phyloP scores from a whole-genome alignment of 2,329 filamentous ascomycete species.

The Xylariales sp. region DNA sequence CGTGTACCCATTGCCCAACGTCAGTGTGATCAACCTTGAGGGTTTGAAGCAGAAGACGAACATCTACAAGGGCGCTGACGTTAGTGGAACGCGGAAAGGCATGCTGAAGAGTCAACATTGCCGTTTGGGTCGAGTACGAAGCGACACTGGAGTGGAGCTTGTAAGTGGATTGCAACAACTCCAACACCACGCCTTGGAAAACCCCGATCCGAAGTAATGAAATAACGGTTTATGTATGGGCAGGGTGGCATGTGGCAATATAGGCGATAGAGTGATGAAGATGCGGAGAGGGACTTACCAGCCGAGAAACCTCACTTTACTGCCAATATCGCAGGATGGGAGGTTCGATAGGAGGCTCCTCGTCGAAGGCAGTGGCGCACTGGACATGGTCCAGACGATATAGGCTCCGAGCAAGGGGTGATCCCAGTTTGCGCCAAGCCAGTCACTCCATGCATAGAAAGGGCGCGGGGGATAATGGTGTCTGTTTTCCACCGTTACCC shows the following conservation, averaged over 20 bases:
- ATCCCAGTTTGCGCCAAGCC: too few species aligned
- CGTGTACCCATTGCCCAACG: slow-evolving; percentile 82
- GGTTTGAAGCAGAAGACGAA: slow-evolving; percentile 64
- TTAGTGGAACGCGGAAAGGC: slow-evolving; percentile 47
- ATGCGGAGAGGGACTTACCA: slow-evolving; percentile 66
- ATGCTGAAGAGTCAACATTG: slow-evolving; percentile 64
- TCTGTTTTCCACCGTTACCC: too few species aligned
- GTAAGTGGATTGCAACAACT: too few species aligned
- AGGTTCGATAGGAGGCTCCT: slow-evolving; percentile 63
- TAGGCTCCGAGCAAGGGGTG: too few species aligned
- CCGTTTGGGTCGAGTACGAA: slow-evolving; percentile 49
- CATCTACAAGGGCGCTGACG: slow-evolving; percentile 59
- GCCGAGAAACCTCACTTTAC: slow-evolving; percentile 89
- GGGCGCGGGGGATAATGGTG: too few species aligned
- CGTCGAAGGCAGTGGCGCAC: slow-evolving; percentile 59
- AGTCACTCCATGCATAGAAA: too few species aligned
- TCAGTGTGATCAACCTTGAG: slow-evolving; percentile 60
- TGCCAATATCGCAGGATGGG: slow-evolving; percentile 42
- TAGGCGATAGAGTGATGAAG: slow-evolving; percentile 9
- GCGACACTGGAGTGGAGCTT: slow-evolving; percentile 48
- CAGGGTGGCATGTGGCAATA: slow-evolving; percentile 7
- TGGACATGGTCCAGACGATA: slow-evolving; percentile 39
- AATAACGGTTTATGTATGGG: too few species aligned
- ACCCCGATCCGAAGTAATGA: too few species aligned
- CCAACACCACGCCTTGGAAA: too few species aligned